Percentiles rank a stretch among this genome's conserved stretches.
These are phyloP conservation scores for Exsudoporus floridanus DNA, from an alignment of 1,284 basidiomycete genomes.

Conservation along the genomic window DNA sequence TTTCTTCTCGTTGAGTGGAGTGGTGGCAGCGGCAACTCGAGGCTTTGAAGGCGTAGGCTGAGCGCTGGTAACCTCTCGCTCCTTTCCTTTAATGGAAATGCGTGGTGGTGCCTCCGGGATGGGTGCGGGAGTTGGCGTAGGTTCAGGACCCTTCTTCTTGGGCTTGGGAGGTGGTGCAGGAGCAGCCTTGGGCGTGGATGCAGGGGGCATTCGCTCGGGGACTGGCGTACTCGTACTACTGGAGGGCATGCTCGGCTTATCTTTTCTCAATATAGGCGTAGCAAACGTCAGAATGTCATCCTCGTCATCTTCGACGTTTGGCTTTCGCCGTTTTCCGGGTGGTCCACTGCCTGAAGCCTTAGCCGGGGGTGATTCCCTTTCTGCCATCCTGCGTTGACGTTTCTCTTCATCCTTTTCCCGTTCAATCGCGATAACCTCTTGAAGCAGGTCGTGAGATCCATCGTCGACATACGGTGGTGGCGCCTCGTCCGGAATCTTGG, in stretches of 20 bases:
- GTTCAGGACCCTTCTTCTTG: slow-evolving; percentile 44
- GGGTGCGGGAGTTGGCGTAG: slow-evolving; percentile 30
- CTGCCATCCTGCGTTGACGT: slow-evolving; percentile 39
- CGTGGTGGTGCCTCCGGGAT: slow-evolving; percentile 38
- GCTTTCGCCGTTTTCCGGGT: slow-evolving; percentile 57
- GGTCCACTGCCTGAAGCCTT: slow-evolving; percentile 41
- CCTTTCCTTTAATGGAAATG: slow-evolving; percentile 62
- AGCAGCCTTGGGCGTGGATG: slow-evolving; percentile 30
- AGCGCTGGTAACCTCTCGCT: slow-evolving; percentile 46
- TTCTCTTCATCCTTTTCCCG: slow-evolving; percentile 56
- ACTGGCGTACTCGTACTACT: slow-evolving; percentile 24
- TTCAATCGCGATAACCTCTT: slow-evolving; percentile 80
- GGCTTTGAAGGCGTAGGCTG: slow-evolving; percentile 42
- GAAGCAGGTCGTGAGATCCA: slow-evolving; percentile 72
- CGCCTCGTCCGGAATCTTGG: slow-evolving; percentile 50
- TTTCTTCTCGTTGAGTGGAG: slow-evolving; percentile 75
- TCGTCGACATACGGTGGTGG: slow-evolving; percentile 70
- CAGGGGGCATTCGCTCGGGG: slow-evolving; percentile 27
- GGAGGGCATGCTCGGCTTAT: slow-evolving; percentile 39
- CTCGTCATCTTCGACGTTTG: slow-evolving; percentile 47
- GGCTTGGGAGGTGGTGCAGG: slow-evolving; percentile 32
- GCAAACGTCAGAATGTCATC: slow-evolving; percentile 60
- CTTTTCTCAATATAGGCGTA: slow-evolving; percentile 60
- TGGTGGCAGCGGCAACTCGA: slow-evolving; percentile 44
- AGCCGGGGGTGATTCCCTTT: slow-evolving; percentile 28